These are phyloP conservation scores for Metschnikowia vanudenii DNA, from an alignment of 805 yeast species.

Conservation along the genomic window DNA sequence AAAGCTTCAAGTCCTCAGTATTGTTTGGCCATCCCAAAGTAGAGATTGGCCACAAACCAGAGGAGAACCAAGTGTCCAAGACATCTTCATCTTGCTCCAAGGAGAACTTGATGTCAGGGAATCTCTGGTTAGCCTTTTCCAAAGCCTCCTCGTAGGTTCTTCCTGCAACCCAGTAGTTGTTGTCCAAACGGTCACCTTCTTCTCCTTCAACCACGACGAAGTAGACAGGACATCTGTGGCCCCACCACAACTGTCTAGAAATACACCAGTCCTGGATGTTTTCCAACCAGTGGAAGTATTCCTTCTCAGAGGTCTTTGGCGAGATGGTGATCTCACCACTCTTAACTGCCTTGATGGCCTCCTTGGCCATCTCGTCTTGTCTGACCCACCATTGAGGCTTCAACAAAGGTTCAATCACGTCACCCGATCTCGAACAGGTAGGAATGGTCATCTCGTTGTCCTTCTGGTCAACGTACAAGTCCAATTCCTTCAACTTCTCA, in stretches of 20 bases:
- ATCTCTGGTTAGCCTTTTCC: conserved; percentile 71
- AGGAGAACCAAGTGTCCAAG: conserved; percentile 97
- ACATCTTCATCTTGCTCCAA: conserved; percentile 97
- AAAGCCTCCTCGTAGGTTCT: conserved; percentile 79
- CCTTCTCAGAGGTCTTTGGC: conserved; percentile 89
- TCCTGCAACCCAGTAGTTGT: conserved; percentile 88
- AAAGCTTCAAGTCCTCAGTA: conserved; percentile 68
- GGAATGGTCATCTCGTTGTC: conserved; percentile 97
- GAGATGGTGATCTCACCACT: conserved; percentile 75
- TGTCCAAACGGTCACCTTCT: conserved; percentile 59
- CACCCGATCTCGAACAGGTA: conserved; percentile 93
- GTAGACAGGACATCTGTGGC: conserved; percentile 97
- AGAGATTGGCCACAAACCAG: conserved; percentile 97
- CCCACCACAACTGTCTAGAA: conserved; percentile 91
- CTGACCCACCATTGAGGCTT: conserved; percentile 99
- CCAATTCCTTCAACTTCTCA: conserved; percentile 70
- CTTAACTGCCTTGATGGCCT: conserved; percentile 81
- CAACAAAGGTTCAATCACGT: conserved; percentile 90
- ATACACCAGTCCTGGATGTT: conserved; percentile 99
- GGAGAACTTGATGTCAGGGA: conserved; percentile 66
- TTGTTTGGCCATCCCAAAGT: conserved; percentile 94
- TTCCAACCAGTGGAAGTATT: conserved; percentile 92
- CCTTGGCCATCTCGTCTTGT: conserved; percentile 83
- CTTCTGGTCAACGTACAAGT: conserved; percentile 76
- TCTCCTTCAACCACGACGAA: conserved; percentile 79